phyloP scores from a whole-genome alignment of 148 eudicot species.

The Nepenthes mirabilis region DNA sequence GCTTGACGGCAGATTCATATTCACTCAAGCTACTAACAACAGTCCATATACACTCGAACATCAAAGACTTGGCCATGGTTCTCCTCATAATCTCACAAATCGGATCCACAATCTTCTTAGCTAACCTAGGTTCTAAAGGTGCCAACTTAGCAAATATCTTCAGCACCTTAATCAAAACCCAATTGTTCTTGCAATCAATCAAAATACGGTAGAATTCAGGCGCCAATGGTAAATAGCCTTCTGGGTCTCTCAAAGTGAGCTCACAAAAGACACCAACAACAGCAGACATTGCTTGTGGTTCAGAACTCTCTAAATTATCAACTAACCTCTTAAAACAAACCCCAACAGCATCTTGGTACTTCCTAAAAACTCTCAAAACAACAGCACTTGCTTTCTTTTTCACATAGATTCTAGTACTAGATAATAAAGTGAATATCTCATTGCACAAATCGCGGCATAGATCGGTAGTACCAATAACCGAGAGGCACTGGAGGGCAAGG shows the following conservation, averaged over 20 bases:
- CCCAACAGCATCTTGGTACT: slow-evolving; percentile 70
- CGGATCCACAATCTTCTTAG: slow-evolving; percentile 70
- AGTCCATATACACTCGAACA: slow-evolving; percentile 81
- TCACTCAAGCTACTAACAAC: slow-evolving; percentile 55
- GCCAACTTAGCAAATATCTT: slow-evolving; percentile 84
- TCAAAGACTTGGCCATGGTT: slow-evolving; percentile 62
- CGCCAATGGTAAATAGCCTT: slow-evolving; percentile 55
- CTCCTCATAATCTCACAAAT: slow-evolving; percentile 72
- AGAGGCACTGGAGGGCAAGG: slow-evolving; percentile 46
- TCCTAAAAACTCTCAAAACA: slow-evolving; percentile 41
- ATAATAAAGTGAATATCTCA: slow-evolving; percentile 43
- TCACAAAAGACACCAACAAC: slow-evolving; percentile 82
- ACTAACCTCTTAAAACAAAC: slow-evolving; percentile 85
- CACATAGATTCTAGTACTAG: slow-evolving; percentile 35
- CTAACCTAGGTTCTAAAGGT: slow-evolving; percentile 73
- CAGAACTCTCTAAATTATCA: slow-evolving; percentile 62
- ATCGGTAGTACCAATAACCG: slow-evolving; percentile 45
- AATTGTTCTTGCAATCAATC: slow-evolving; percentile 72
- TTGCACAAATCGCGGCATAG: slow-evolving; percentile 63
- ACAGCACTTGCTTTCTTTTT: slow-evolving; percentile 60
- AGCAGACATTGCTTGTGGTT: slow-evolving; percentile 34
- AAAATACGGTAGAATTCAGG: slow-evolving; percentile 75
- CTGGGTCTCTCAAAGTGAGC: slow-evolving; percentile 49
- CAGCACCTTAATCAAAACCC: slow-evolving; percentile 89
- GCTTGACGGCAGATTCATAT: slow-evolving; percentile 57